These are phyloP conservation scores for Fragaria ananassa DNA, from an alignment of 306 rosid genomes.

Conservation along the genomic window DNA sequence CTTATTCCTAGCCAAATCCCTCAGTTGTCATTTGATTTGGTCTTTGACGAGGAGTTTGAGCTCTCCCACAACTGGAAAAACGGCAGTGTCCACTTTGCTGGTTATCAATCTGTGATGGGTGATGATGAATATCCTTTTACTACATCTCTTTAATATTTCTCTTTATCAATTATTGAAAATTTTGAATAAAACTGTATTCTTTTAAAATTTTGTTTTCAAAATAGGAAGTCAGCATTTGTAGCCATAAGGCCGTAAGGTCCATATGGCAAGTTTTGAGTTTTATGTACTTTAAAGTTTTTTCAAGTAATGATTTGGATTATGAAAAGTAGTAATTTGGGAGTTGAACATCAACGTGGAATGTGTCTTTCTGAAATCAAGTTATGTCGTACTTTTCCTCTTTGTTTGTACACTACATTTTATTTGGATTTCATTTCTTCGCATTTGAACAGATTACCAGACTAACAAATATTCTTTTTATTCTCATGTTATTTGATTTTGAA, in stretches of 20 bases:
- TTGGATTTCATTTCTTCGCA: not conserved
- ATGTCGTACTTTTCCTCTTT: not conserved
- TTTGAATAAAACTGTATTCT: not conserved
- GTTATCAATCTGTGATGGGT: constrained; percentile 45
- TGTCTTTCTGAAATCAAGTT: not conserved
- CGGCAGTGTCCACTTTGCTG: constrained; percentile 61
- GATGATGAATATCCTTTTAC: constrained; percentile 63
- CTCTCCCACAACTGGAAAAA: constrained; percentile 71
- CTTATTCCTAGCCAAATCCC: constrained; percentile 63
- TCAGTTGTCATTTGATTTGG: constrained; percentile 63
- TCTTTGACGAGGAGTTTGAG: constrained; percentile 79
- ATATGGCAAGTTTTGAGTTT: not conserved
- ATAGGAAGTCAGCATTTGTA: not conserved
- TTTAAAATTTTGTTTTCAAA: not conserved
- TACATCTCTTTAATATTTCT: not conserved
- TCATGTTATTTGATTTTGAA: not conserved
- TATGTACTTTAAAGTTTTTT: not conserved
- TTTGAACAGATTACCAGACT: not conserved
- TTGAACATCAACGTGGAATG: not conserved
- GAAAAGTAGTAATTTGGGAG: not conserved
- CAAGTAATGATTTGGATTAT: not conserved
- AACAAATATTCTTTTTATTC: not conserved
- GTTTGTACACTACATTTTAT: not conserved
- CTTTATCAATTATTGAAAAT: not conserved
- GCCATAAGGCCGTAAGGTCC: not conserved